These are phyloP conservation scores for Kingdonia uniflora DNA, from an alignment of 164 flowering plant genomes.

Conservation along the genomic window DNA sequence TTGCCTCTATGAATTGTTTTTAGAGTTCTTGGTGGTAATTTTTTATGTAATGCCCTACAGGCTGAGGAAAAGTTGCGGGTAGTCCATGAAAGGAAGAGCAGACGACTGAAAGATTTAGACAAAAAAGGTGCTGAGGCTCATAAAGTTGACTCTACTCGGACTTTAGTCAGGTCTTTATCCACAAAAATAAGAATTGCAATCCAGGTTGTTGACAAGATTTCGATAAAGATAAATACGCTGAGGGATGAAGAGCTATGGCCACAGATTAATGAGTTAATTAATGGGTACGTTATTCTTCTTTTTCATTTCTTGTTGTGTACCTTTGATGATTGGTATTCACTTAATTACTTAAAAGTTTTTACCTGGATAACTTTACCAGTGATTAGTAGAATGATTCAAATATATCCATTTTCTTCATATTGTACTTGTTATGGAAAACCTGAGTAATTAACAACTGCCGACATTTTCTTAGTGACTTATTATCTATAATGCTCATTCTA, in stretches of 20 bases:
- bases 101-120: conserved; percentile 53
- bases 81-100: conserved; percentile 52
- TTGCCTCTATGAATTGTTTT: too few relatives aligned
- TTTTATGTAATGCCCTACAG: too few relatives aligned
- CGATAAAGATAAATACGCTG: conserved; percentile 60
- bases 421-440: too few relatives aligned
- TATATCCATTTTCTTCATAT: too few relatives aligned
- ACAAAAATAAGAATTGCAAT: conserved; percentile 83
- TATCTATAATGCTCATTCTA: too few relatives aligned
- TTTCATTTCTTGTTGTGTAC: not conserved
- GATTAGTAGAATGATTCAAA: too few relatives aligned
- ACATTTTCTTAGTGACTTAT: too few relatives aligned
- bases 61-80: conserved; percentile 93
- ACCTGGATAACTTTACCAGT: too few relatives aligned
- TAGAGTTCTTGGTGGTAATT: too few relatives aligned
- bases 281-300: conserved; percentile 47
- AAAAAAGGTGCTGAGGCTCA: conserved; percentile 79
- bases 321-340: not conserved
- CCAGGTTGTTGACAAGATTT: conserved; percentile 83
- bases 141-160: conserved; percentile 58
- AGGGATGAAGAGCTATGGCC: conserved; percentile 99
- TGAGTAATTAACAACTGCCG: too few relatives aligned
- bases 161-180: conserved; percentile 50
- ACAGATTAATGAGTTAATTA: conserved; percentile 59
- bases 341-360: too few relatives aligned